Evolutionary conservation across 371 early-diverging fungal genomes (phyloP), one percentile per base, ranked within the genome.

Genomic region (Mortierella sp.): DNA sequence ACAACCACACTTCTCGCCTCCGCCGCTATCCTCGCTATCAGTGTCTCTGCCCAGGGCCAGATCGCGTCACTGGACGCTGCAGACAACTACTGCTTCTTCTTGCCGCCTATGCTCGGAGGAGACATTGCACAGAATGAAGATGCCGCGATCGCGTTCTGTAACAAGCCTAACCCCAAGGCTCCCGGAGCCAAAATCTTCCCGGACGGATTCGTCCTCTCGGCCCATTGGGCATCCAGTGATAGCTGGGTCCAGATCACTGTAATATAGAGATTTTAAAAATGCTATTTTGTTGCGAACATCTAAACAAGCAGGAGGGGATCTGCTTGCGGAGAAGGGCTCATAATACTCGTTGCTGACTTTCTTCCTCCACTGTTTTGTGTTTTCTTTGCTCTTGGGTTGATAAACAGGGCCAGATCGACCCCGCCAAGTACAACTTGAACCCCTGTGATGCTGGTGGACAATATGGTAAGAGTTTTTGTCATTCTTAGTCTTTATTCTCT

Each of bases 41-140:
- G 37, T 14, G 37, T 34, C 37, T 7, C 37, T 14, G 37, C 37
- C 14, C 37, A 34, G 14, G 60, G 71, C 46, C 71, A 71, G 56
- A 64, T 50, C 46, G 64, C 54, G 11, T 60, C 58, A 19, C 50
- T 71, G 51, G 50, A 52, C 9, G 54, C 59, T 12, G 28, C 59
- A 8, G 43, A 58, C 6, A 49, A 56, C 56, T 71, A 64, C 64
- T 89, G 89, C 75, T 75, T 83, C 11, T 86, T 86, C 50, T 68
- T 89, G 60, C 89, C 89, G 15, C 86, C 84, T 17, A 72, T 68
- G 12, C 55, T 60, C 0, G 68, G 66, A 0, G 81, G 81, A 7
- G 70, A 70, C 44, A 87, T 88, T 62, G 72, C 84, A 8, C 70
- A 72, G n/a, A 82, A 72, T 31, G 89, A 87, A 66, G 78, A 72